Evolutionary conservation across 1,284 basidiomycete species (phyloP), one percentile per base, ranked within the genome.

Genomic region (Cerioporus squamosus): DNA sequence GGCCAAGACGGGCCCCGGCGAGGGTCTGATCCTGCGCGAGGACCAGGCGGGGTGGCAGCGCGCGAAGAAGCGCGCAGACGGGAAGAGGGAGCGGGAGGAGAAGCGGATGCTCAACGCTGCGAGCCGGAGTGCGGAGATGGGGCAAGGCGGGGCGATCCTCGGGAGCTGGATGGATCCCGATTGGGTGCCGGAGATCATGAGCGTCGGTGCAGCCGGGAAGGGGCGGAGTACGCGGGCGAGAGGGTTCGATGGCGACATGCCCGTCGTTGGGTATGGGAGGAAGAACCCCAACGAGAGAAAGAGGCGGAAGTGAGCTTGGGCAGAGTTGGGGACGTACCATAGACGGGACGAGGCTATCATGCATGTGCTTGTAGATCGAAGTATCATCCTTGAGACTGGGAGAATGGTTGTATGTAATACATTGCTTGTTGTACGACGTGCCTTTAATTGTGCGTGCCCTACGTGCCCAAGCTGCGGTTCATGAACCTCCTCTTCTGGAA

Each of bases 401-500:
- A 66, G 57, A 66, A 45, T 48, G 49, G 31, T 63, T 70, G 65
- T 67, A 66, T 70, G 65, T 68, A 67, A 67, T 71, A 71, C 68
- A 71, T 51, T 65, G 57, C 33, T 52, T 66, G 60, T 61, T 62
- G 62, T 53, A 58, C 59, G 63, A 63, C 51, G 53, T 53, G 60
- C 60, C 55, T 57, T 57, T 45, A 43, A 40, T 43, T 61, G 57
- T 54, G 71, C n/a, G 24, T 61, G 57, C 54, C 71, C 74, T 78
- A 86, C 67, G 80, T 81, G 59, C 85, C 87, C 70, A 93, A 74
- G 72, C 90, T 93, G 72, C 93, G 90, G 79, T 93, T 93, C 93
- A 95, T 95, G 84, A 95, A 95, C 44, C 91, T 85, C 71, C 95
- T 86, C 84, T 97, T 98, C 77, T 96, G 96, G 86, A 99, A 99